Percentiles rank a stretch among this genome's conserved stretches.
These are phyloP conservation scores for Fusarium sacchari DNA, from an alignment of 2,329 filamentous ascomycete genomes.

Conservation along the genomic window DNA sequence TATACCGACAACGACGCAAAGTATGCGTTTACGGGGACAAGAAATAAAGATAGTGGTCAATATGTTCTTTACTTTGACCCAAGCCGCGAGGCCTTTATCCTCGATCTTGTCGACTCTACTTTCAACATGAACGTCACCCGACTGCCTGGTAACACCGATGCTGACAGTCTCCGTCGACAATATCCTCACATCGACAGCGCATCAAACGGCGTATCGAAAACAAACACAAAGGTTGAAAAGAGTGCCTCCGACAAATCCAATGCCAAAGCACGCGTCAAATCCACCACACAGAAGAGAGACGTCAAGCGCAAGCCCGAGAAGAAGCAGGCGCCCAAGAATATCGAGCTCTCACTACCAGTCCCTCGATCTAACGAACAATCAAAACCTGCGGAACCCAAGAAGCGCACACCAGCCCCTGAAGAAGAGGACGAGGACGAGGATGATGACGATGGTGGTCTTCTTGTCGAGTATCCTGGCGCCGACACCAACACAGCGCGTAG, in stretches of 20 bases:
- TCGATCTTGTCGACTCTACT: slow-evolving; percentile 83
- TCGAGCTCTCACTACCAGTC: slow-evolving; percentile 51
- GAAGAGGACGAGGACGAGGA: slow-evolving; percentile 65
- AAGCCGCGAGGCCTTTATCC: slow-evolving; percentile 76
- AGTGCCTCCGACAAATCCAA: slow-evolving; percentile 35
- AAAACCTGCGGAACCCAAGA: slow-evolving; percentile 41
- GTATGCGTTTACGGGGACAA: slow-evolving; percentile 69
- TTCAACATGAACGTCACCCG: slow-evolving; percentile 88
- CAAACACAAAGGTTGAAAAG: slow-evolving; percentile 20
- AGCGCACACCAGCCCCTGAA: slow-evolving; percentile 49
- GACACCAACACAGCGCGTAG: slow-evolving; percentile 49
- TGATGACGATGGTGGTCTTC: slow-evolving; percentile 66
- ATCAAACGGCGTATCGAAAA: slow-evolving; percentile 26
- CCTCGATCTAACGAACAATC: slow-evolving; percentile 36
- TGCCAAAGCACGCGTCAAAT: slow-evolving; percentile 40
- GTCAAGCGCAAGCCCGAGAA: slow-evolving; percentile 47
- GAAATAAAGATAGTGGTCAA: slow-evolving; percentile 65
- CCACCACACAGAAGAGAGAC: slow-evolving; percentile 44
- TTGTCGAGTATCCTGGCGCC: slow-evolving; percentile 69
- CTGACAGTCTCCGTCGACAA: slow-evolving; percentile 70
- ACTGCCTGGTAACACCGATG: slow-evolving; percentile 72
- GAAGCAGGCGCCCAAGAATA: slow-evolving; percentile 50
- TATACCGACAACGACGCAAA: slow-evolving; percentile 65
- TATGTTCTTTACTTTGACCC: slow-evolving; percentile 82
- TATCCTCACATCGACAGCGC: slow-evolving; percentile 70